These are phyloP conservation scores for Cryptomeria japonica DNA, from an alignment of 75 land plant genomes.

Conservation along the genomic window DNA sequence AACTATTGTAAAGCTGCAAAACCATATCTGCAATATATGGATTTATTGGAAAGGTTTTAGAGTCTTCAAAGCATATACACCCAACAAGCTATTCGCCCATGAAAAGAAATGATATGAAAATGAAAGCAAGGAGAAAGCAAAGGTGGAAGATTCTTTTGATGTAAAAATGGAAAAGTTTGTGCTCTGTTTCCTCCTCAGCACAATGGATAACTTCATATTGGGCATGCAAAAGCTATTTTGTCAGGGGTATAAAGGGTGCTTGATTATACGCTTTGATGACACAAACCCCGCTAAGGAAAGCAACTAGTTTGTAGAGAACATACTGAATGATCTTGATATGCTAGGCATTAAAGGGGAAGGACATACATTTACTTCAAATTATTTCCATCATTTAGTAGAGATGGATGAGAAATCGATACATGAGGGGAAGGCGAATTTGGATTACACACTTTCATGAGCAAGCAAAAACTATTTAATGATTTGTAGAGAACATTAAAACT, in stretches of 20 bases:
- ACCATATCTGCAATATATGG: no score
- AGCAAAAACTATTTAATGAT: no score
- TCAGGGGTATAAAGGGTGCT: slow-evolving; percentile 62
- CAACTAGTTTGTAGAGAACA: slow-evolving; percentile 37
- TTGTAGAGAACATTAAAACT: no score
- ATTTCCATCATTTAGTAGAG: slow-evolving; percentile 69
- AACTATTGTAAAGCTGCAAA: no score
- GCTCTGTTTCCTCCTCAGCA: slow-evolving; percentile 81
- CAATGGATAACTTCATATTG: slow-evolving; percentile 46
- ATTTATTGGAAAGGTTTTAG: no score
- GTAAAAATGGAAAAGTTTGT: slow-evolving; percentile 91
- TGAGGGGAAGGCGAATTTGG: slow-evolving; percentile 88
- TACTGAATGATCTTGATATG: slow-evolving; percentile 69
- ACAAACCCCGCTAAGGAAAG: slow-evolving; percentile 45
- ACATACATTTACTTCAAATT: slow-evolving; percentile 85
- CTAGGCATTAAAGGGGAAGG: slow-evolving; percentile 69
- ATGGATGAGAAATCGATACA: slow-evolving; percentile 81
- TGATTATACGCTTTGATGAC: slow-evolving; percentile 72
- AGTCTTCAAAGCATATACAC: no score
- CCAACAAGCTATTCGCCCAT: no score
- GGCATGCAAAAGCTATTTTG: slow-evolving; percentile 95
- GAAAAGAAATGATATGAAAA: slow-evolving; percentile 16
- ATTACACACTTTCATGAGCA: slow-evolving; percentile 96
- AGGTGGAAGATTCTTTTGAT: slow-evolving; percentile 38
- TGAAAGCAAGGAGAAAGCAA: slow-evolving; percentile 8